A percentile compares a stretch with the other conserved stretches of the same genome.
These are phyloP conservation scores for Penicillium desertorum DNA, from an alignment of 495 filamentous ascomycete genomes.

Conservation along the genomic window DNA sequence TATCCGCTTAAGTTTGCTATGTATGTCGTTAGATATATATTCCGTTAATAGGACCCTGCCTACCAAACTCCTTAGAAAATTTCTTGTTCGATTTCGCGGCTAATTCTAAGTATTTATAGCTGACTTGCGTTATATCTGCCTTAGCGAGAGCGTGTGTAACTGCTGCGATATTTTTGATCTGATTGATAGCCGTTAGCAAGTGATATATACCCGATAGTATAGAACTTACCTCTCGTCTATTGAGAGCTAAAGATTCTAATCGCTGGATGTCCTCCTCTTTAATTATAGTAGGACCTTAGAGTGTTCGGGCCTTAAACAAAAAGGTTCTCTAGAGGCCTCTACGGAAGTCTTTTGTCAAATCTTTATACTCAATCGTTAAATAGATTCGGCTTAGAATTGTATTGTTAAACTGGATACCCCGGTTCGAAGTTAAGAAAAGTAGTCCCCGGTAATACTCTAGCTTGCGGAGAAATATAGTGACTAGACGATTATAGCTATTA, in stretches of 20 bases:
- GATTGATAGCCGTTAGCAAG: slow-evolving; percentile 10
- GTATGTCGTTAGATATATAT: slow-evolving; percentile 18
- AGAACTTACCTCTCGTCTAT: slow-evolving; percentile 30
- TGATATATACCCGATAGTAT: neutral
- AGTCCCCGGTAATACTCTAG: slow-evolving; percentile 55
- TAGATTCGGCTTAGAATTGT: slow-evolving; percentile 48
- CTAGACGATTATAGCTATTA: slow-evolving; percentile 28
- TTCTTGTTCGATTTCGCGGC: slow-evolving; percentile 27
- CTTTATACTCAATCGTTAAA: slow-evolving; percentile 40
- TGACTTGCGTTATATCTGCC: slow-evolving; percentile 16
- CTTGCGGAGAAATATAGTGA: slow-evolving; percentile 53
- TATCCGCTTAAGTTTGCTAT: neutral
- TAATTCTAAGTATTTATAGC: slow-evolving; percentile 24
- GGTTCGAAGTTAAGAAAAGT: slow-evolving; percentile 37
- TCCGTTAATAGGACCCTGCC: slow-evolving; percentile 7
- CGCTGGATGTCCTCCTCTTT: slow-evolving; percentile 18
- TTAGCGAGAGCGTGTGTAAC: slow-evolving; percentile 23
- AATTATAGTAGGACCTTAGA: slow-evolving; percentile 20
- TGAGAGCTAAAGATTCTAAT: slow-evolving; percentile 21
- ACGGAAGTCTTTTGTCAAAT: slow-evolving; percentile 30
- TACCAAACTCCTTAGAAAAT: slow-evolving; percentile 23
- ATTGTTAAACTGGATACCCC: slow-evolving; percentile 36
- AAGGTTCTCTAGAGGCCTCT: slow-evolving; percentile 27
- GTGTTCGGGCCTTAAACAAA: slow-evolving; percentile 14
- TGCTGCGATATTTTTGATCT: slow-evolving; percentile 30